Base-by-base conservation (phyloP, 2,329 filamentous ascomycete genomes). In the Lachnellula arida region DNA sequence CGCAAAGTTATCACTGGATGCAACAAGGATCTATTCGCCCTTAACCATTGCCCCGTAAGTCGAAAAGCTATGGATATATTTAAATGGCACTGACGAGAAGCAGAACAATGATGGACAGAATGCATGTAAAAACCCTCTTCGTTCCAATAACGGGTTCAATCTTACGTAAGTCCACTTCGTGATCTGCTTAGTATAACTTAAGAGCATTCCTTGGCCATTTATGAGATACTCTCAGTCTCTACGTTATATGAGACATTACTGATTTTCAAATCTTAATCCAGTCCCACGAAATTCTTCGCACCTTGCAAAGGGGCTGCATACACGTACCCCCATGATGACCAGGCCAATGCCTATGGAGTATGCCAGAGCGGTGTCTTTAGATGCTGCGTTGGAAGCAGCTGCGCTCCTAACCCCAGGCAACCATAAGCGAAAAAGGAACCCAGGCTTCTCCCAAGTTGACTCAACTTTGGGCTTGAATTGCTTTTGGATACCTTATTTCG, bases 361-460 rank as follows among this genome's bases (percentile, higher is more conserved):
- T 53, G 51, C 34, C 8, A n/a, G n/a, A 47, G 32, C 23, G 43
- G 43, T 11, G 35, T 40, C 5, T 23, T 53, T 17, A 40, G 15
- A 17, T 53, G 51, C n/a, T 53, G 51, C 47, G 44, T 53, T 9
- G 51, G 51, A 39, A 40, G 43, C 5, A 12, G 22, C 22, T 47
- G 44, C 37, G 15, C 37, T n/a, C 5, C 37, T 7, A 40, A 40
- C 37, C 37, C 37, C 37, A 40, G 5, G 15, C 37, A 40, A 17
- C 37, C 37, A 32, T 11, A 32, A 32, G 28, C 3, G 9, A 1
- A 12, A 32, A 32, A 32, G 28, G 28, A 32, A 12, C 9, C 28
- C 28, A 11, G 28, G 28, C 8, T 32, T 32, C 28, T 32, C 28
- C 28, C 9, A 32, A 12, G 28, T 32, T 32, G 28, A 32, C 28